phyloP scores from a whole-genome alignment of 2,329 filamentous ascomycete species.

The Ceratocystis cacaofunesta region DNA sequence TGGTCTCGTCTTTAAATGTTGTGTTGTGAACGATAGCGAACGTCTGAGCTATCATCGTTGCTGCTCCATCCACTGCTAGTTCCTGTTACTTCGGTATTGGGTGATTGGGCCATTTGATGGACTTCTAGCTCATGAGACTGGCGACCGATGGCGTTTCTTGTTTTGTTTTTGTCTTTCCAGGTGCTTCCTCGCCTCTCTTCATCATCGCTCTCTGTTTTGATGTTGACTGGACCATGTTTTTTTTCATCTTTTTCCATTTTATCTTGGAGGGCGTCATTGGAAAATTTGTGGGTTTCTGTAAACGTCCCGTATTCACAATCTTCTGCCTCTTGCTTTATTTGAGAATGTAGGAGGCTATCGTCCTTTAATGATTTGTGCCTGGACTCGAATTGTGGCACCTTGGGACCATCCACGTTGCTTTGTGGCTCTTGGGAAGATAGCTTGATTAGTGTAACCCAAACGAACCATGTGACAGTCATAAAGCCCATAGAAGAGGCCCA shows the following conservation, averaged over 20 bases:
- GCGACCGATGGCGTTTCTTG: background rate
- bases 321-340: background rate
- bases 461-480: conserved; percentile 48
- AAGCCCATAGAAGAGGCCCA: conserved; percentile 62
- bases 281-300: background rate
- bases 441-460: conserved; percentile 25
- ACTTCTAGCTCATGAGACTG: background rate
- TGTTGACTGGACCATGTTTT: conserved; percentile 10
- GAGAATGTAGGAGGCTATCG: background rate
- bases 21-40: background rate
- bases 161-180: background rate
- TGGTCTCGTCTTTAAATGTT: background rate
- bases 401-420: background rate
- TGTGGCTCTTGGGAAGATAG: background rate
- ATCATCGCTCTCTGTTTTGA: background rate
- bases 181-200: background rate
- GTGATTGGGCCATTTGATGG: background rate
- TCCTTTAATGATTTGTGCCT: background rate
- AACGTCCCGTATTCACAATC: no score
- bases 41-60: background rate
- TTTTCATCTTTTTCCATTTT: conserved; percentile 13
- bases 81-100: background rate
- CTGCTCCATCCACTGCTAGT: background rate
- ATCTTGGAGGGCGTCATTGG: conserved; percentile 17
- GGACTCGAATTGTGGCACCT: background rate